Evolutionary conservation across 805 yeast species (phyloP), one percentile per base, ranked within the genome.

Genomic region (Ogataea methylovora): DNA sequence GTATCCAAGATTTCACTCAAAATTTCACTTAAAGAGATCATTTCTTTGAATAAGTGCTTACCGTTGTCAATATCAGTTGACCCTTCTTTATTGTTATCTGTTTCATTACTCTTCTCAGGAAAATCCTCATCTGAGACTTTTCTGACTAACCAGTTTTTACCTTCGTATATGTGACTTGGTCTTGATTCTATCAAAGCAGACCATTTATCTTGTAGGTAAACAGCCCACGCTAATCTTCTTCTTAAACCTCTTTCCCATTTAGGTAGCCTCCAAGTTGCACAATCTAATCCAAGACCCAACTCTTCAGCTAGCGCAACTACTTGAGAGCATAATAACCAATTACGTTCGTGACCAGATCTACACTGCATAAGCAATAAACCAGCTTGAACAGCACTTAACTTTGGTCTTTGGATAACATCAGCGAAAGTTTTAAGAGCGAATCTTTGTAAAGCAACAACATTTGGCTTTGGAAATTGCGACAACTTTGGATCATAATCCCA

Each of bases 191-290:
- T 74, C 32, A 88, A 60, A 2, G 95, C 66, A 8, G 81, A 69
- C 97, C 97, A 90, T 52, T 88, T 86, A 50, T 87, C 96, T 55
- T 87, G 94, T 33, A 83, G 65, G 67, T 76, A 90, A 2, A 87
- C 92, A 0, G 97, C 97, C 97, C 98, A 90, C 1, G 97, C 95
- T 32, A 90, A 60, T 38, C 97, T 67, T 46, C 85, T 73, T 34
- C 98, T 68, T 32, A 90, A 60, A 5, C 94, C 94, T 33, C 94
- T 68, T 52, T 90, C 98, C 97, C 97, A 92, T 46, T 81, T 79
- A 0, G 97, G 97, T 24, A 90, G 60, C 48, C 83, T 79, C 98
- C 98, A 90, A 43, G 71, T 73, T 37, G 81, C 77, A 49, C 97
- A 88, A 51, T 88, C 90, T n/a, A 85, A 65, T 0, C 95, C 95